Percentiles rank a stretch among this genome's conserved stretches.
Evolutionary conservation across 306 rosid genomes (phyloP).

Genomic region (Echinosophora koreensis): DNA sequence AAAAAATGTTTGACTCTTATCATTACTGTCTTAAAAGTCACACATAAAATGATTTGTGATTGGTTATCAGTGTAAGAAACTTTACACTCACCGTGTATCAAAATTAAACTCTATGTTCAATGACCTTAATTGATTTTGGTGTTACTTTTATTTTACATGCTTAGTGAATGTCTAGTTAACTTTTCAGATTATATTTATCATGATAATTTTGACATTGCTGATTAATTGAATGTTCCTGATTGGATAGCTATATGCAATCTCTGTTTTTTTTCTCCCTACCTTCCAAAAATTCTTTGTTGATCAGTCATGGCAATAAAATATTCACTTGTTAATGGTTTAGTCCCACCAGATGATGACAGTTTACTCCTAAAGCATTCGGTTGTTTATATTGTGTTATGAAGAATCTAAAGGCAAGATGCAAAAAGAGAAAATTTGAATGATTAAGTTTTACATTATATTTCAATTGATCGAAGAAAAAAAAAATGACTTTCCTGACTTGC

Average conservation of each 20-base stretch:
- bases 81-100: no score
- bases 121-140: not conserved
- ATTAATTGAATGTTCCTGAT: constrained; percentile 24
- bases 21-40: no score
- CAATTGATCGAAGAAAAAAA: not conserved
- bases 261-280: not conserved
- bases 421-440: constrained; percentile 16
- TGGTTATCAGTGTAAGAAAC: no score
- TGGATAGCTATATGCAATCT: not conserved
- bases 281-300: not conserved
- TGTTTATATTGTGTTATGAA: constrained; percentile 21
- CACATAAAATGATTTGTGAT: no score
- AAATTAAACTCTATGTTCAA: no score
- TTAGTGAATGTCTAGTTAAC: constrained; percentile 1
- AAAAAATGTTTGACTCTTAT: no score
- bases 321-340: not conserved
- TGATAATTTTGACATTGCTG: not conserved
- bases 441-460: constrained; percentile 17
- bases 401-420: constrained; percentile 11
- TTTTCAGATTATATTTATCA: constrained; percentile 12
- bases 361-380: constrained; percentile 19
- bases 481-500: not conserved
- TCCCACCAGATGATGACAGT: constrained; percentile 2
- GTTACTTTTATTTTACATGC: constrained; percentile 11
- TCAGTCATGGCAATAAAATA: not conserved